Percentiles rank a stretch among this genome's conserved stretches.
phyloP scores from a whole-genome alignment of 805 yeast species.

The Lipomyces mesembrius region DNA sequence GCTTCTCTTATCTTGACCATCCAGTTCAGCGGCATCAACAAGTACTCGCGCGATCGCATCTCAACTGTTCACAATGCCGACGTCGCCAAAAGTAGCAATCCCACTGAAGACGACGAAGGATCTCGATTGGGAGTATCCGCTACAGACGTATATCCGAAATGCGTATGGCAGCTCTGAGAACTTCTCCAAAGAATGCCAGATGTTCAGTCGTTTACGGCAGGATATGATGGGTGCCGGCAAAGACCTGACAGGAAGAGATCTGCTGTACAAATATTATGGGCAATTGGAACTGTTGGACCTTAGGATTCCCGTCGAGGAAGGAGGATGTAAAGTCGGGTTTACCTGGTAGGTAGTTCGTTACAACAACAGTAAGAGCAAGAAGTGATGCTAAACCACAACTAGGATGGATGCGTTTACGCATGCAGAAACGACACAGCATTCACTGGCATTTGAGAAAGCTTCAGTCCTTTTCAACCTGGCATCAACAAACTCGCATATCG shows the following conservation, averaged over 20 bases:
- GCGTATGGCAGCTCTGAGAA: slow-evolving; percentile 67
- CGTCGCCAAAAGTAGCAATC: slow-evolving; percentile 44
- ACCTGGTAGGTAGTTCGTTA: slow-evolving; percentile 57
- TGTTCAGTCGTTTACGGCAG: slow-evolving; percentile 62
- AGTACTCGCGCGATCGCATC: neutral
- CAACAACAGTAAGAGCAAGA: neutral
- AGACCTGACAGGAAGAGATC: slow-evolving; percentile 55
- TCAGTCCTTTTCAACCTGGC: slow-evolving; percentile 79
- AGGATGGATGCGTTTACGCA: slow-evolving; percentile 63
- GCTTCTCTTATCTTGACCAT: neutral
- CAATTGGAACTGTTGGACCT: slow-evolving; percentile 80
- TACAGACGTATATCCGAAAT: slow-evolving; percentile 60
- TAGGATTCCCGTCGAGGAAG: slow-evolving; percentile 68
- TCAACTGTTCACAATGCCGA: slow-evolving; percentile 23
- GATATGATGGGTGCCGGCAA: slow-evolving; percentile 58
- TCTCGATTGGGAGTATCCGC: slow-evolving; percentile 67
- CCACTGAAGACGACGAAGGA: slow-evolving; percentile 56
- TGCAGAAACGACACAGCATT: slow-evolving; percentile 62
- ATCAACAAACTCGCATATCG: slow-evolving; percentile 58
- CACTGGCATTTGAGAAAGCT: slow-evolving; percentile 90
- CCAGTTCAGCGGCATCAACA: neutral
- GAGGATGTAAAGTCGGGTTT: slow-evolving; percentile 63
- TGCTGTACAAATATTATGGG: slow-evolving; percentile 72
- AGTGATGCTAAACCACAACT: slow-evolving; percentile 10
- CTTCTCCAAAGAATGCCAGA: slow-evolving; percentile 59